Evolutionary conservation across 495 filamentous ascomycete genomes (phyloP).

Genomic region (Hapsidospora chrysogenum): DNA sequence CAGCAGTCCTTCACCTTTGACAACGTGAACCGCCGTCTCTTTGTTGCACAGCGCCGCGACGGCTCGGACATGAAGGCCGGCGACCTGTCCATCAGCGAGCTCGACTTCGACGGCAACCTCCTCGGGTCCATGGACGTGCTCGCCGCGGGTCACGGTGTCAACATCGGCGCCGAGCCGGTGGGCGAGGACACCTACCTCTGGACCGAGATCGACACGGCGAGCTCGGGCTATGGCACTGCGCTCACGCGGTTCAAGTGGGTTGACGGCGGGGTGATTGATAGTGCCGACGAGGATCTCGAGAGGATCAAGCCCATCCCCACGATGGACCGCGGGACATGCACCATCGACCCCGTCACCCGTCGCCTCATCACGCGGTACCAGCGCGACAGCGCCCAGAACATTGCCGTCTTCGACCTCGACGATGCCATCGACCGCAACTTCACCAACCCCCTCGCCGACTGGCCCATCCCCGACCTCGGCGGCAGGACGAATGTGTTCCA

Average conservation of each 20-base stretch:
- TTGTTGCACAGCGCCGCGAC: slow-evolving; percentile 5
- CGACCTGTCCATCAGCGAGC: slow-evolving; percentile 6
- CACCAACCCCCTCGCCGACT: slow-evolving; percentile 1
- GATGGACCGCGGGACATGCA: too few species aligned
- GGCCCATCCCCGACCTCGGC: too few species aligned
- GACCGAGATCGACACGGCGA: slow-evolving; percentile 1
- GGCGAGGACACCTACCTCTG: background rate
- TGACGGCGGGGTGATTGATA: too few species aligned
- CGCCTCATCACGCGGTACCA: slow-evolving; percentile 1
- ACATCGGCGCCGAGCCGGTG: background rate
- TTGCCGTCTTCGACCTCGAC: background rate
- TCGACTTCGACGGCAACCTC: slow-evolving; percentile 5
- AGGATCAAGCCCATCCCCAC: too few species aligned
- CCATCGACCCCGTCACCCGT: background rate
- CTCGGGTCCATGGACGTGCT: slow-evolving; percentile 4
- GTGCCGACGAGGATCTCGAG: too few species aligned
- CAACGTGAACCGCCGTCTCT: slow-evolving; percentile 6
- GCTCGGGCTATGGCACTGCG: background rate
- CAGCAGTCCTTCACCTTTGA: slow-evolving; percentile 6
- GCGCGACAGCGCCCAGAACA: background rate
- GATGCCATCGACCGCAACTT: slow-evolving; percentile 4
- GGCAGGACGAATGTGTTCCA: too few species aligned
- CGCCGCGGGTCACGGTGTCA: slow-evolving; percentile 1
- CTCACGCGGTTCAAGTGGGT: background rate
- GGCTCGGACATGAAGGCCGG: slow-evolving; percentile 1